Evolutionary conservation across 2,329 filamentous ascomycete genomes (phyloP).

Genomic region (Gyromitra esculenta): DNA sequence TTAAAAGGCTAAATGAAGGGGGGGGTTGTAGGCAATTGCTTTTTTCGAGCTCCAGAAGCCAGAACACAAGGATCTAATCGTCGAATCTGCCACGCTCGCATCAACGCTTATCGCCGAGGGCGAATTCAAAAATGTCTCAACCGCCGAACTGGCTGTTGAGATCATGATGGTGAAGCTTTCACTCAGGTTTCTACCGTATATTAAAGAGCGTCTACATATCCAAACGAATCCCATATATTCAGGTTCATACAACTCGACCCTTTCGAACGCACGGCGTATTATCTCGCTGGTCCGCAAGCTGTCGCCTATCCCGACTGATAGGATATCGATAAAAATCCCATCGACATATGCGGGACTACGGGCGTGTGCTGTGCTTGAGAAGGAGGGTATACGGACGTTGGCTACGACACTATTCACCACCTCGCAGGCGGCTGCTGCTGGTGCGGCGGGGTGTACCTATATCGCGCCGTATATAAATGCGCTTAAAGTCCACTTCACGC

Average conservation of each 20-base stretch:
- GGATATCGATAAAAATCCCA: slow-evolving; percentile 72
- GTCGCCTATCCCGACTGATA: slow-evolving; percentile 54
- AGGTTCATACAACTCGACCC: slow-evolving; percentile 65
- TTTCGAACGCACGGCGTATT: slow-evolving; percentile 63
- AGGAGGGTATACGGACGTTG: slow-evolving; percentile 68
- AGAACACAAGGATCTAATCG: slow-evolving; percentile 61
- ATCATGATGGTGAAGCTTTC: slow-evolving; percentile 68
- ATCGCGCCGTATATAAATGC: slow-evolving; percentile 74
- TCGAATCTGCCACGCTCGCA: slow-evolving; percentile 60
- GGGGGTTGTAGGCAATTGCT: slow-evolving; percentile 63
- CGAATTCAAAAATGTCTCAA: slow-evolving; percentile 60
- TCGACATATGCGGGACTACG: slow-evolving; percentile 72
- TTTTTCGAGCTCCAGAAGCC: slow-evolving; percentile 64
- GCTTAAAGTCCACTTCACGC: slow-evolving; percentile 70
- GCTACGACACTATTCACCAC: slow-evolving; percentile 72
- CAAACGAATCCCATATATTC: slow-evolving; percentile 70
- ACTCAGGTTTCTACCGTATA: slow-evolving; percentile 64
- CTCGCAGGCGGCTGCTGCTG: slow-evolving; percentile 69
- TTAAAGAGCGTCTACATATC: slow-evolving; percentile 68
- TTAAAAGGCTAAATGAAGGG: background rate
- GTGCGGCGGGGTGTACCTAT: slow-evolving; percentile 69
- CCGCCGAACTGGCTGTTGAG: slow-evolving; percentile 67
- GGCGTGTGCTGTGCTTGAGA: slow-evolving; percentile 68
- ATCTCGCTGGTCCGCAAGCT: slow-evolving; percentile 23
- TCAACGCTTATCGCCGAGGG: slow-evolving; percentile 57